Base-by-base conservation (phyloP, 768 basidiomycete genomes). In the Sporobolomyces pararoseus region DNA sequence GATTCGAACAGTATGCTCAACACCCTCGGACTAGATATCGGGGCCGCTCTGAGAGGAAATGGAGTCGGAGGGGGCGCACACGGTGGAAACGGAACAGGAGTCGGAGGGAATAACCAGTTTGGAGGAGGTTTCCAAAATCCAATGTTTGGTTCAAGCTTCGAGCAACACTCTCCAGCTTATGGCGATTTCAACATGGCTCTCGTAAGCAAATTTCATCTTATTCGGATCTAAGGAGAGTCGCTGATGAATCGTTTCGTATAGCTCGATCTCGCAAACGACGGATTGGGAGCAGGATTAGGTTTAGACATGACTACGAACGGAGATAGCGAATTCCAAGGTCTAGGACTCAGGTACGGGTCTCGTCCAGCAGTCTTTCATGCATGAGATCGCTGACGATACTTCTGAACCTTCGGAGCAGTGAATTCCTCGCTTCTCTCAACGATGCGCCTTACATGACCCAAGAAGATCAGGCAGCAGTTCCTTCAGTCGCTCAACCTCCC, bases 391-490 rank as follows among this genome's bases (percentile, higher is more conserved):
- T 42, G 10, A 10, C 39, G 39, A 42, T 9, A 42, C 39, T 42
- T 42, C 39, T 42, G 39, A 42, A 9, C 17, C 39, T 42, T 9
- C 39, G 17, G 9, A 9, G 50, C 50, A 92, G 90, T 39, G 91
- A 94, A 76, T 93, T 92, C 79, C 83, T 94, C 31, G 89, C 91
- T 78, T 90, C 89, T 0, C 83, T 94, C 13, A 89, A 91, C 78
- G 90, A 93, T 52, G 31, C 75, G 0, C 67, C 58, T 17, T 63
- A 51, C 49, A 46, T 50, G 42, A 25, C 32, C 85, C 7, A 77
- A 79, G 66, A 78, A 80, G 55, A 82, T 82, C 2, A 82, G 85
- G 34, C 80, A 84, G 6, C 78, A n/a, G n/a, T n/a, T n/a, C n/a
- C n/a, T 86, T 49, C 25, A 32, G 34, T 46, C 4, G 2, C 70